Evolutionary conservation across 1,139 yeast genomes (phyloP).

Genomic region (Suhomyces bolitotheri): DNA sequence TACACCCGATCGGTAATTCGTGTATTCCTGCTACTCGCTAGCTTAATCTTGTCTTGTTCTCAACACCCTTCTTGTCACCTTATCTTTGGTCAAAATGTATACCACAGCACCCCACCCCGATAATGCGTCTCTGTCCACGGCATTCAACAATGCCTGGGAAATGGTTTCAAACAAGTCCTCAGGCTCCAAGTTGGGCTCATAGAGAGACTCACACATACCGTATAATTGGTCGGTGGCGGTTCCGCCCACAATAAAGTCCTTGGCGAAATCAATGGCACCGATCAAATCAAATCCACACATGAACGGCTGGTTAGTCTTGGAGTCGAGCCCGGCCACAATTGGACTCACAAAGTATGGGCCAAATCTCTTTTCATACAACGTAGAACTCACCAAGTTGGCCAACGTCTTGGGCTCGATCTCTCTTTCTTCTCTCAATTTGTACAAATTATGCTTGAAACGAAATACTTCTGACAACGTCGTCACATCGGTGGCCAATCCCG

Average conservation of each 20-base stretch:
- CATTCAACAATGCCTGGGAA: slow-evolving; percentile 89
- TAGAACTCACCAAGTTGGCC: slow-evolving; percentile 87
- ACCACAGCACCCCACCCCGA: slow-evolving; percentile 99
- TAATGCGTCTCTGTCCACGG: slow-evolving; percentile 95
- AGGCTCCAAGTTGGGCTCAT: slow-evolving; percentile 90
- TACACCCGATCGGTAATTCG: too few species aligned
- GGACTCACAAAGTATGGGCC: slow-evolving; percentile 98
- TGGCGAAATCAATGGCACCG: slow-evolving; percentile 94
- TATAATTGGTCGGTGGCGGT: slow-evolving; percentile 94
- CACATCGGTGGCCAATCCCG: slow-evolving; percentile 96
- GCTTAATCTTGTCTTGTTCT: slow-evolving; percentile 86
- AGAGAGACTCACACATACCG: slow-evolving; percentile 98
- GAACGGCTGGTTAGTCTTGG: slow-evolving; percentile 80
- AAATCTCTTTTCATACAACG: slow-evolving; percentile 87
- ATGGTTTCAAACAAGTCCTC: slow-evolving; percentile 96
- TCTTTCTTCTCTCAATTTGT: slow-evolving; percentile 89
- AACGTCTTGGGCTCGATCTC: slow-evolving; percentile 89
- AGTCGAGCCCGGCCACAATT: slow-evolving; percentile 89
- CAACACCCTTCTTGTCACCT: slow-evolving; percentile 81
- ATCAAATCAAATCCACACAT: slow-evolving; percentile 95
- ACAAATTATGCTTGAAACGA: slow-evolving; percentile 81
- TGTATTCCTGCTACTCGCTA: too few species aligned
- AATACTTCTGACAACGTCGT: slow-evolving; percentile 79
- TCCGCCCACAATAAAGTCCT: slow-evolving; percentile 96
- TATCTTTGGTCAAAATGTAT: slow-evolving; percentile 88